phyloP scores from a whole-genome alignment of 1,139 yeast genomes.

The Magnusiomyces clavatus region DNA sequence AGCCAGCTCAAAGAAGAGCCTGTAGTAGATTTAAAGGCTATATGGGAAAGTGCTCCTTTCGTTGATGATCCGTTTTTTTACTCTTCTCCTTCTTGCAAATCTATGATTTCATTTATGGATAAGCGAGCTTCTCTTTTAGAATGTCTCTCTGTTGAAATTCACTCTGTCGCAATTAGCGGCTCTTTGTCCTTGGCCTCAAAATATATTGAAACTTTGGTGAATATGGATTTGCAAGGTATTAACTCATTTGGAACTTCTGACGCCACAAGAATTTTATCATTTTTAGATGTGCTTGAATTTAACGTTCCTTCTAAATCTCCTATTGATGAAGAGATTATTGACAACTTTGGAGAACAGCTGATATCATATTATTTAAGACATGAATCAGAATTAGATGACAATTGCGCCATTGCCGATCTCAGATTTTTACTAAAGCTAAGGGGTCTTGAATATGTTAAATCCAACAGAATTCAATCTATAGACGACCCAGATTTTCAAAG shows the following conservation, averaged over 20 bases:
- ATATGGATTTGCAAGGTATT: constrained; percentile 22
- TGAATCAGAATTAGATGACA: constrained; percentile 10
- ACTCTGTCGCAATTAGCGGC: constrained; percentile 45
- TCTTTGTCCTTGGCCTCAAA: constrained; percentile 48
- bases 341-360: constrained; percentile 11
- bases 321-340: constrained; percentile 2
- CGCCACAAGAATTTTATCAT: constrained; percentile 57
- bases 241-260: constrained; percentile 28
- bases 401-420: constrained; percentile 19
- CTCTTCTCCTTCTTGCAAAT: constrained; percentile 34
- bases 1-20: constrained; percentile 49
- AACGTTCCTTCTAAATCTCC: constrained; percentile 27
- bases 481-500: constrained; percentile 18
- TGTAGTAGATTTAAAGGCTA: constrained; percentile 38
- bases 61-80: constrained; percentile 30
- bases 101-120: constrained; percentile 54
- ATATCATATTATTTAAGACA: constrained; percentile 7
- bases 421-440: constrained; percentile 22
- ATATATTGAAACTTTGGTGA: constrained; percentile 48
- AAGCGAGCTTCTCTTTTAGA: constrained; percentile 58
- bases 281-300: constrained; percentile 62
- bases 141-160: constrained; percentile 65
- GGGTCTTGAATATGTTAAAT: constrained; percentile 23
- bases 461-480: constrained; percentile 16
- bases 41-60: constrained; percentile 49